Base-by-base conservation (phyloP, 495 filamentous ascomycete genomes). In the Podospora didyma region DNA sequence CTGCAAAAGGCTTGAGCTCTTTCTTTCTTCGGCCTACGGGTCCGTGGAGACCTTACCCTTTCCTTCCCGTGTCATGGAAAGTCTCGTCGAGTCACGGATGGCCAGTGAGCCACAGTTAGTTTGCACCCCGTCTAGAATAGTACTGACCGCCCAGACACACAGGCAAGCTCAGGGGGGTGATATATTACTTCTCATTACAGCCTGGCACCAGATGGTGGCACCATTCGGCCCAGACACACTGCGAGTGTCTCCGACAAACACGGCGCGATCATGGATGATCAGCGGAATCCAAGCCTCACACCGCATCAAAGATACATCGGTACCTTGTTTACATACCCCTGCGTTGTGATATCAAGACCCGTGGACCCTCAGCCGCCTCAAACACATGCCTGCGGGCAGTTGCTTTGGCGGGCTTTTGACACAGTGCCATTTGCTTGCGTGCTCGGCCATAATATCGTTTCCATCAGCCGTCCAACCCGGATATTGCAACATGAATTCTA, bases 251-350 rank as follows among this genome's bases (percentile, higher is more conserved):
- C 22, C 35, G 41, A 46, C 41, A 21, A 21, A n/a, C 42, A 46
- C n/a, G 52, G 41, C 42, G 41, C 41, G 7, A 35, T 46, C 14
- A 47, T 54, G 46, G 41, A 46, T 17, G 52, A 54, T 54, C 52
- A 34, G 39, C 52, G 22, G 26, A 31, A 31, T 31, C 26, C 26
- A 46, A 34, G 24, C 41, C 26, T 4, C 26, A 31, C 26, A 31
- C 4, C 9, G 26, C 26, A 31, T n/a, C 26, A 31, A 9, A 31
- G 26, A 9, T 31, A 31, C 26, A 9, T 31, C 5, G 39, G 39
- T 17, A 2, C 39, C 12, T 42, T 7, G 14, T 42, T 42, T 42
- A 16, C 3, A 42, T 14, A 42, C 39, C 39, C 39, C 39, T 31
- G 26, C 9, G 9, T 42, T 42, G 39, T 17, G 39, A 17, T n/a